Percentiles rank a stretch among this genome's conserved stretches.
These are phyloP conservation scores for Dipodascopsis uninucleata DNA, from an alignment of 805 yeast species.

Conservation along the genomic window DNA sequence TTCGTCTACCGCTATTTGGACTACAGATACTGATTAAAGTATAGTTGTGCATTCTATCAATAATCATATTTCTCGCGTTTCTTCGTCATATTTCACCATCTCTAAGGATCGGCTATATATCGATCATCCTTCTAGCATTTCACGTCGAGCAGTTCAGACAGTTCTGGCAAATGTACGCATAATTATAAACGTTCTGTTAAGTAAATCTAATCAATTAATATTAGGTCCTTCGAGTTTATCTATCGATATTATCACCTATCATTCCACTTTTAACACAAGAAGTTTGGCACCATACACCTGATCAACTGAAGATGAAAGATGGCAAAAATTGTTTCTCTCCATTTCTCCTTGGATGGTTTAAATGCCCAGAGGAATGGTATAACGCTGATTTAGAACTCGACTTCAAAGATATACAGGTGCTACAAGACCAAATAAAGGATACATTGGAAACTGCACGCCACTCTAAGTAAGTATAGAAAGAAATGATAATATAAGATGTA, in stretches of 20 bases:
- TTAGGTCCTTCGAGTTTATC: constrained; percentile 58
- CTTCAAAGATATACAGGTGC: constrained; percentile 45
- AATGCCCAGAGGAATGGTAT: constrained; percentile 38
- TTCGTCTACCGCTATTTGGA: neutral
- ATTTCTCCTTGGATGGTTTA: constrained; percentile 46
- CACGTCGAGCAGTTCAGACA: constrained; percentile 61
- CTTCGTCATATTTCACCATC: constrained; percentile 81
- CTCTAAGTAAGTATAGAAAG: constrained; percentile 43
- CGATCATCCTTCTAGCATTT: constrained; percentile 46
- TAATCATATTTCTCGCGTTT: constrained; percentile 66
- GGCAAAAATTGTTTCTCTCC: constrained; percentile 41
- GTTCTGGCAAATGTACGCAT: constrained; percentile 44
- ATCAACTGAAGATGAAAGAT: constrained; percentile 25
- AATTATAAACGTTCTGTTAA: neutral
- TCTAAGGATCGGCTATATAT: constrained; percentile 84
- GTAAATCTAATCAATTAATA: constrained; percentile 15
- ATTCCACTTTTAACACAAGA: constrained; percentile 84
- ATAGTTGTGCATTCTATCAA: constrained; percentile 60
- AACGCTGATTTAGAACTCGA: constrained; percentile 42
- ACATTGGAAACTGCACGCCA: constrained; percentile 56
- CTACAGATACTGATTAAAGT: too few relatives aligned
- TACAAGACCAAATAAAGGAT: constrained; percentile 50
- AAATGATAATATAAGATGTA: neutral
- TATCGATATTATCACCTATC: constrained; percentile 73
- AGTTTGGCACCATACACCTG: constrained; percentile 64